Base-by-base conservation (phyloP, 768 basidiomycete species). In the Rhodotorula sphaerocarpa region DNA sequence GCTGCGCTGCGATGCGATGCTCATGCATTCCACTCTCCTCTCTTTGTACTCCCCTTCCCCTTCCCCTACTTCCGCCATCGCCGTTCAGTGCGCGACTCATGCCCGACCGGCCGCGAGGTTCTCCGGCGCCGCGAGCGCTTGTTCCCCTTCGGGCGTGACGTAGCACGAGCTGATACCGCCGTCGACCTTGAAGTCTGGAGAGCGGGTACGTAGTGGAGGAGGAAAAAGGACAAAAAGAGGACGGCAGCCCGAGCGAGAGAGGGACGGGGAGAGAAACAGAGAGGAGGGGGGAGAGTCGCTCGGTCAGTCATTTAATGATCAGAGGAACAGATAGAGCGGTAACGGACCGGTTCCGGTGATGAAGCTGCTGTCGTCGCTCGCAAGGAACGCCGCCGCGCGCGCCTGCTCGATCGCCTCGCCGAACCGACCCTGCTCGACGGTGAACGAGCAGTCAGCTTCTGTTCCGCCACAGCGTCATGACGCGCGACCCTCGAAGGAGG, bases 391-490 rank as follows among this genome's bases (percentile, higher is more conserved):
- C 25, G 90, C 92, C 33, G 84, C 91, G 73, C 86, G 87, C 11
- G 95, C 95, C 62, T 92, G 81, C 75, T 99, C 95, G 66, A 97
- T 80, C 1, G 92, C 95, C 79, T 96, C 90, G 42, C 93, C 93
- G 74, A 99, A 99, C 64, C 93, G 83, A 65, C 92, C 92, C 89
- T 95, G 90, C 2, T 92, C 93, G 21, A 93, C 82, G 66, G 31
- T 39, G 44, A 46, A 31, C 42, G 43, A 27, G 47, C 18, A 30
- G 47, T 48, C 7, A 31, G 47, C 12, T 16, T 16, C 7, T 20
- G 10, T 5, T 4, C n/a, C n/a, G n/a, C n/a, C n/a, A n/a, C n/a
- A n/a, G n/a, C n/a, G n/a, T n/a, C n/a, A n/a, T n/a, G n/a, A 47
- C 25, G 7, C 28, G 7, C 25, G 27, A 7, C 25, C 25, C 7